Conservation (phyloP, 345 rosid species). For the Rhizophora apiculata region DNA sequence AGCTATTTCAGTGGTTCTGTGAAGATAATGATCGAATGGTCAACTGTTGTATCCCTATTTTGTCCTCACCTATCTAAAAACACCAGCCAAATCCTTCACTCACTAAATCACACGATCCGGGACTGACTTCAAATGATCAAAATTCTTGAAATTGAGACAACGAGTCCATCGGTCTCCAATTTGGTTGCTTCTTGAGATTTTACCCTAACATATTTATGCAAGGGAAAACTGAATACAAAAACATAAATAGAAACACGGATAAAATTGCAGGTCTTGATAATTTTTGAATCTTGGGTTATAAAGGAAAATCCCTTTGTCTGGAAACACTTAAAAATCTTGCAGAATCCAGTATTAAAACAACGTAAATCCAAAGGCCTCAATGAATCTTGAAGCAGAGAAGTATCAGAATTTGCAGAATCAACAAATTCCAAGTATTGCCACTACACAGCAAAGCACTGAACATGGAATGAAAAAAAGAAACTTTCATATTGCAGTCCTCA, state of each 20-base stretch:
- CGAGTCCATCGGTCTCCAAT: background rate
- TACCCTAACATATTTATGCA: no score
- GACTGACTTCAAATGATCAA: background rate
- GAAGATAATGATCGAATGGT: background rate
- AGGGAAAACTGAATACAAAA: background rate
- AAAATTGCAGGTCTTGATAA: background rate
- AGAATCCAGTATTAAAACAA: background rate
- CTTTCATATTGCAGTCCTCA: background rate
- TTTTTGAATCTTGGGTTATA: background rate
- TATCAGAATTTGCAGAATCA: background rate
- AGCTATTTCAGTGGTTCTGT: background rate
- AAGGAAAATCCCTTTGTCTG: background rate
- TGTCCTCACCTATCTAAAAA: no score
- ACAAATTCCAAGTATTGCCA: no score
- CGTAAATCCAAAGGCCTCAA: background rate
- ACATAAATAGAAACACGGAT: background rate
- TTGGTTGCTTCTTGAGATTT: background rate
- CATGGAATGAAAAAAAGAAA: background rate
- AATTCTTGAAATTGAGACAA: background rate
- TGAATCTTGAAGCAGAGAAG: background rate
- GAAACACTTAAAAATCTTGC: background rate
- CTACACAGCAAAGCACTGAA: no score
- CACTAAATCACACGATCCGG: background rate
- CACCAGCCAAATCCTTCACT: background rate
- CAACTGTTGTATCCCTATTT: no score